phyloP scores from a whole-genome alignment of 805 yeast genomes.

The Saccharomycopsis selenospora region DNA sequence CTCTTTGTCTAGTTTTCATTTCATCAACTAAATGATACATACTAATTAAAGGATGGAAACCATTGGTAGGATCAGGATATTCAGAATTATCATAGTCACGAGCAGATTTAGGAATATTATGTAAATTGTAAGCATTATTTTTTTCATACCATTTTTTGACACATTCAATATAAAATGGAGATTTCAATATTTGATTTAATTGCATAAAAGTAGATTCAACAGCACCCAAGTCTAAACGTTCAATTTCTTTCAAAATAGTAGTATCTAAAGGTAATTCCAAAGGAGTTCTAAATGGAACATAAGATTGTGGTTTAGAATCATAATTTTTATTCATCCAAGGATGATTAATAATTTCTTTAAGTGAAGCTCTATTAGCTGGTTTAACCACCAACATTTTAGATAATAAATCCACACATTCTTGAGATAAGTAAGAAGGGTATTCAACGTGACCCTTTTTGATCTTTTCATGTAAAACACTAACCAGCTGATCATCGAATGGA shows the following conservation, averaged over 20 bases:
- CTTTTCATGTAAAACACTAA: slow-evolving; percentile 85
- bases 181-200: slow-evolving; percentile 49
- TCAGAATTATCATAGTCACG: slow-evolving; percentile 24
- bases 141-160: slow-evolving; percentile 53
- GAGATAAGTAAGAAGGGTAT: slow-evolving; percentile 75
- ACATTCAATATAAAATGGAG: slow-evolving; percentile 60
- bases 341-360: slow-evolving; percentile 73
- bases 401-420: slow-evolving; percentile 72
- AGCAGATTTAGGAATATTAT: slow-evolving; percentile 8
- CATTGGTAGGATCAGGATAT: slow-evolving; percentile 69
- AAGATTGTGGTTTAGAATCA: slow-evolving; percentile 62
- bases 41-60: slow-evolving; percentile 82
- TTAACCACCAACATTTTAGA: slow-evolving; percentile 90
- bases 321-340: slow-evolving; percentile 94
- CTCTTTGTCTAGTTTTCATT: slow-evolving; percentile 37
- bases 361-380: slow-evolving; percentile 70
- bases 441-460: slow-evolving; percentile 89
- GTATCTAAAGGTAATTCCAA: slow-evolving; percentile 60
- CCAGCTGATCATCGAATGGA: slow-evolving; percentile 94
- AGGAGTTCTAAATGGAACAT: slow-evolving; percentile 74
- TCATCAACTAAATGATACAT: slow-evolving; percentile 83
- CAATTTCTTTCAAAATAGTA: slow-evolving; percentile 65
- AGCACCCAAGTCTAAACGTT: slow-evolving; percentile 71
- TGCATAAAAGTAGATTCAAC: slow-evolving; percentile 48
- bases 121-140: slow-evolving; percentile 23